Conservation (phyloP, 2,329 filamentous ascomycete genomes). For the Curvularia hawaiiensis region DNA sequence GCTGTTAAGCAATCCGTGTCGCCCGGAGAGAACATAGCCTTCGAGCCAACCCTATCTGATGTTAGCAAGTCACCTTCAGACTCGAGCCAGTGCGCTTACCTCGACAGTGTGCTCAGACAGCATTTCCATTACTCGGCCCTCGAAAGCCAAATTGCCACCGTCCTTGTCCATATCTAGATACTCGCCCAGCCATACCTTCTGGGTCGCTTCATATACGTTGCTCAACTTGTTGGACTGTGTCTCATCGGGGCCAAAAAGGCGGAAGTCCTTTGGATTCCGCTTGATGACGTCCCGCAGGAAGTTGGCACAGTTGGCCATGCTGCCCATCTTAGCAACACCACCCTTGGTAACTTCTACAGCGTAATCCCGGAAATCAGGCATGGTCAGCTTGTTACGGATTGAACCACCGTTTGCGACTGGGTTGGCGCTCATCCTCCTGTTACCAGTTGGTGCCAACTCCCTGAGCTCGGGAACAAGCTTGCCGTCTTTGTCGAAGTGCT, state of each 20-base stretch:
- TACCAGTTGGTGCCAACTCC: slow-evolving; percentile 68
- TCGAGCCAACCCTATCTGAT: slow-evolving; percentile 65
- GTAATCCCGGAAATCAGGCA: slow-evolving; percentile 74
- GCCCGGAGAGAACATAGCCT: slow-evolving; percentile 75
- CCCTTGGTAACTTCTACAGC: slow-evolving; percentile 65
- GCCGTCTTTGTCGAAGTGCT: slow-evolving; percentile 69
- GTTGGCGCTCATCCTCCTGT: slow-evolving; percentile 76
- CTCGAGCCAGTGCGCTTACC: slow-evolving; percentile 41
- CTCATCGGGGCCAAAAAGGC: slow-evolving; percentile 79
- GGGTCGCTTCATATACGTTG: slow-evolving; percentile 72
- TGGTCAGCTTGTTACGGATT: slow-evolving; percentile 67
- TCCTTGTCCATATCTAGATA: slow-evolving; percentile 78
- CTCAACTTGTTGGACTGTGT: slow-evolving; percentile 80
- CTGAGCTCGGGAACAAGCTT: slow-evolving; percentile 67
- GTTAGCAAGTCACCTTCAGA: slow-evolving; percentile 13
- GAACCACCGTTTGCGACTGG: slow-evolving; percentile 74
- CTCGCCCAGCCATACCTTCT: slow-evolving; percentile 82
- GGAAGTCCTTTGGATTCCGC: slow-evolving; percentile 70
- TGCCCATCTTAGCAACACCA: slow-evolving; percentile 61
- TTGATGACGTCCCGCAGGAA: slow-evolving; percentile 72
- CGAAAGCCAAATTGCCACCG: slow-evolving; percentile 71
- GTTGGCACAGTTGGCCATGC: slow-evolving; percentile 72
- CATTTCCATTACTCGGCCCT: slow-evolving; percentile 81
- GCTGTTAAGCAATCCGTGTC: slow-evolving; percentile 77
- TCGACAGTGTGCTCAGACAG: slow-evolving; percentile 81